Conservation (phyloP, 1,139 yeast species). For the Candida tropicalis region DNA sequence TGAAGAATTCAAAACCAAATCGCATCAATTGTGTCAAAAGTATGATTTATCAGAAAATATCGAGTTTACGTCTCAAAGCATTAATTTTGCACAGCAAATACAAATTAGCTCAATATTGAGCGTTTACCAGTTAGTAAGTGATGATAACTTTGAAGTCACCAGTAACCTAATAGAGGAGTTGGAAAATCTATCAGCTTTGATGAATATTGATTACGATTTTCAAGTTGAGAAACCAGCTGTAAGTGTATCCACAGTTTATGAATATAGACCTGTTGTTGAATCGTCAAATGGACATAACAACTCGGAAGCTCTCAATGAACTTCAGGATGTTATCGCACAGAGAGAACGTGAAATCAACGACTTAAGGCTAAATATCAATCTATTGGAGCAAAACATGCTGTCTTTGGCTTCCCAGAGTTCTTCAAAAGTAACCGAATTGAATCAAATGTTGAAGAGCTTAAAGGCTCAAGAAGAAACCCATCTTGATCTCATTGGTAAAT, state of each 20-base stretch:
- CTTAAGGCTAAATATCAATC: slow-evolving; percentile 42
- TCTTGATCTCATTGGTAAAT: slow-evolving; percentile 15
- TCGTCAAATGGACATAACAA: not conserved
- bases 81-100: not conserved
- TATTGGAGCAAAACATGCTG: slow-evolving; percentile 44
- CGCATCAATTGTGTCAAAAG: not conserved
- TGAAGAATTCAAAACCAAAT: not conserved
- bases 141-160: not conserved
- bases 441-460: slow-evolving; percentile 24
- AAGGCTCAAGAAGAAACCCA: slow-evolving; percentile 15
- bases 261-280: too few species aligned
- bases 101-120: not conserved
- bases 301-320: too few species aligned
- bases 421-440: slow-evolving; percentile 21
- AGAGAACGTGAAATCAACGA: slow-evolving; percentile 40
- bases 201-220: not conserved
- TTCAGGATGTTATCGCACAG: not conserved
- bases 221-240: not conserved
- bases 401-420: slow-evolving; percentile 28
- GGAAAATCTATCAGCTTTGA: not conserved
- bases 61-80: not conserved
- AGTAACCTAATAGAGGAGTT: not conserved
- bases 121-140: not conserved
- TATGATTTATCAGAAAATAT: not conserved
- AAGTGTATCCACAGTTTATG: slow-evolving; percentile 1